Conservation (phyloP, 352 stramenopile species). For the Pythium vanterpoolii region DNA sequence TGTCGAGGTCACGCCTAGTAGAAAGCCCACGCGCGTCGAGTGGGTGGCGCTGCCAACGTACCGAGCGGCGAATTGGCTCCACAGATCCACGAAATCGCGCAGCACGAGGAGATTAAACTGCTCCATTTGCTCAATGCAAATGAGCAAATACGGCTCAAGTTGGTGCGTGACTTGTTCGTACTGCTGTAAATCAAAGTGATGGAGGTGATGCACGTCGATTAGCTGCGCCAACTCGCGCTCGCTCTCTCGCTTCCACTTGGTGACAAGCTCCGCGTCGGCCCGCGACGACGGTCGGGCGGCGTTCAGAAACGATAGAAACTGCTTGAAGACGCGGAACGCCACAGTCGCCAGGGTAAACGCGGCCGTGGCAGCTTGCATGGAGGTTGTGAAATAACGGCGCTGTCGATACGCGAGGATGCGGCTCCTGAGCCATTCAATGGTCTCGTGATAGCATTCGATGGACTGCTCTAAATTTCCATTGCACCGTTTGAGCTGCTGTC, state of each 20-base stretch:
- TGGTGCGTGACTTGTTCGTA: constrained; percentile 11
- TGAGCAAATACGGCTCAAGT: constrained; percentile 39
- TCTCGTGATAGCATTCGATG: constrained; percentile 37
- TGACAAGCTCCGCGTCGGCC: background rate
- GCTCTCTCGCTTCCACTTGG: background rate
- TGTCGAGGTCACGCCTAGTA: constrained; percentile 65
- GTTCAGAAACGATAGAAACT: constrained; percentile 3
- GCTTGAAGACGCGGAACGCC: constrained; percentile 35
- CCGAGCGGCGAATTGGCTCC: constrained; percentile 43
- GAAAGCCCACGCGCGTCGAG: constrained; percentile 39
- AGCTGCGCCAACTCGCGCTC: constrained; percentile 6
- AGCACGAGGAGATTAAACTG: constrained; percentile 49
- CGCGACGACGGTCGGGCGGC: background rate
- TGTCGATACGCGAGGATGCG: constrained; percentile 30
- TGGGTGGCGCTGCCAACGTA: background rate
- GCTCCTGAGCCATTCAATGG: constrained; percentile 42
- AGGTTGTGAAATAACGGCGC: background rate
- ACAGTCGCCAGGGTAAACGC: constrained; percentile 56
- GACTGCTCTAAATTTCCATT: constrained; percentile 17
- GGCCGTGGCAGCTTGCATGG: constrained; percentile 24
- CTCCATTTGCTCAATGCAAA: constrained; percentile 82
- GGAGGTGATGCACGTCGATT: constrained; percentile 18
- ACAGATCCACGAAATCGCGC: constrained; percentile 71
- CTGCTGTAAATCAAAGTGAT: constrained; percentile 11
- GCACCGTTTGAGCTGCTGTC: constrained; percentile 1